Evolutionary conservation across 2,329 filamentous ascomycete species (phyloP).

Genomic region (Phyllosticta capitalensis): DNA sequence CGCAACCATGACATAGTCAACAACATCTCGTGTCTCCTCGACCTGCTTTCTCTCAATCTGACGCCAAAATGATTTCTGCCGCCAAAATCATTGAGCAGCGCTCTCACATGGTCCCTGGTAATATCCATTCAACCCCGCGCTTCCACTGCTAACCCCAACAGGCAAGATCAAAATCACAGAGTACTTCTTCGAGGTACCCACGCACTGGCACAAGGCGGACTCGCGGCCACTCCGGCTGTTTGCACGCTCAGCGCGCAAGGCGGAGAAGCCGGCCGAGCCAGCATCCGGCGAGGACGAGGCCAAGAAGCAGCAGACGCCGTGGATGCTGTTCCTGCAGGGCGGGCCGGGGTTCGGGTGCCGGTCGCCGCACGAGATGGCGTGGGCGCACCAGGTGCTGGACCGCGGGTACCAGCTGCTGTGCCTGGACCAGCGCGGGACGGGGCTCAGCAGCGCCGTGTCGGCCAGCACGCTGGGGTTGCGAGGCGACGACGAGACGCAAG

Average conservation of each 20-base stretch:
- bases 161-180: constrained; percentile 70
- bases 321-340: constrained; percentile 68
- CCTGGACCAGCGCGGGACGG: constrained; percentile 87
- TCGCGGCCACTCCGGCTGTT: constrained; percentile 55
- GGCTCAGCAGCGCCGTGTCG: constrained; percentile 71
- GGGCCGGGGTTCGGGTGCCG: constrained; percentile 74
- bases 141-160: constrained; percentile 22
- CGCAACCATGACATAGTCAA: not conserved
- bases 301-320: constrained; percentile 42
- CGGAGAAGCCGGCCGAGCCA: constrained; percentile 50
- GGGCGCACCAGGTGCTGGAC: constrained; percentile 62
- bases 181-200: constrained; percentile 58
- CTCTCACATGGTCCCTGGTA: constrained; percentile 37
- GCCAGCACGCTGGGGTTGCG: constrained; percentile 58
- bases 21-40: too few species aligned
- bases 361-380: constrained; percentile 61
- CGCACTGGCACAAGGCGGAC: constrained; percentile 6
- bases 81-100: constrained; percentile 39
- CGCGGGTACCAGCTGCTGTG: constrained; percentile 76
- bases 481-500: constrained; percentile 57
- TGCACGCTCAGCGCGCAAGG: constrained; percentile 60
- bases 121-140: not conserved
- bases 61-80: constrained; percentile 20
- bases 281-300: constrained; percentile 33
- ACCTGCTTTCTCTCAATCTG: not conserved